phyloP scores from a whole-genome alignment of 2,329 filamentous ascomycete species.

The Colletotrichum liriopes region DNA sequence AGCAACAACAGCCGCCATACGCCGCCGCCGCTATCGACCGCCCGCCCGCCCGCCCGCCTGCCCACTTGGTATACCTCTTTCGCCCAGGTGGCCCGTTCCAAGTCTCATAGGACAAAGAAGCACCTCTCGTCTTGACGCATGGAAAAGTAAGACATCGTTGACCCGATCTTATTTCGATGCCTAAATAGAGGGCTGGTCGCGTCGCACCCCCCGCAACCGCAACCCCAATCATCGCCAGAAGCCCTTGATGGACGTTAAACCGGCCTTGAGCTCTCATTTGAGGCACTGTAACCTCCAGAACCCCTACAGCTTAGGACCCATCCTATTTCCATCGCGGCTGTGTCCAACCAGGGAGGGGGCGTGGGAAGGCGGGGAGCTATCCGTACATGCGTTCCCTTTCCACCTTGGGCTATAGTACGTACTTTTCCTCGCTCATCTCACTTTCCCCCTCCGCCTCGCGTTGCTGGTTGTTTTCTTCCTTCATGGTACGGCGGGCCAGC shows the following conservation, averaged over 20 bases:
- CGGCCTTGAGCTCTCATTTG: slow-evolving; percentile 10
- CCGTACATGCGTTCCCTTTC: not conserved
- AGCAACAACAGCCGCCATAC: slow-evolving; percentile 21
- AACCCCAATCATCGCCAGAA: slow-evolving; percentile 11
- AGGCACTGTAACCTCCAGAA: slow-evolving; percentile 18
- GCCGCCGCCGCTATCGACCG: not conserved
- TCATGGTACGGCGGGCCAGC: not conserved
- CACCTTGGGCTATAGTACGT: slow-evolving; percentile 2
- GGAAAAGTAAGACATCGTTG: not conserved
- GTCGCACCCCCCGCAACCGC: slow-evolving; percentile 9
- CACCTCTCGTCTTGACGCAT: slow-evolving; percentile 11
- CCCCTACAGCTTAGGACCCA: slow-evolving; percentile 27
- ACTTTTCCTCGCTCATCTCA: not conserved
- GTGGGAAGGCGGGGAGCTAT: slow-evolving; percentile 18
- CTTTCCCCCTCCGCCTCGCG: slow-evolving; percentile 6
- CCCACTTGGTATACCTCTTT: slow-evolving; percentile 10
- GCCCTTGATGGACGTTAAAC: slow-evolving; percentile 20
- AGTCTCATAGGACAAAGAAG: slow-evolving; percentile 16
- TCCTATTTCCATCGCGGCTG: slow-evolving; percentile 42
- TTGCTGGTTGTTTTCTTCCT: slow-evolving; percentile 1
- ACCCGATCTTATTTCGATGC: slow-evolving; percentile 38
- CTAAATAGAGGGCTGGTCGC: slow-evolving; percentile 30
- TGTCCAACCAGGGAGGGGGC: slow-evolving; percentile 23
- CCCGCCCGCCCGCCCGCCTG: slow-evolving; percentile 6
- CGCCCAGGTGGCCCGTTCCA: slow-evolving; percentile 22